Evolutionary conservation across 257 asterid genomes (phyloP).

Genomic region (Solanum habrochaites): DNA sequence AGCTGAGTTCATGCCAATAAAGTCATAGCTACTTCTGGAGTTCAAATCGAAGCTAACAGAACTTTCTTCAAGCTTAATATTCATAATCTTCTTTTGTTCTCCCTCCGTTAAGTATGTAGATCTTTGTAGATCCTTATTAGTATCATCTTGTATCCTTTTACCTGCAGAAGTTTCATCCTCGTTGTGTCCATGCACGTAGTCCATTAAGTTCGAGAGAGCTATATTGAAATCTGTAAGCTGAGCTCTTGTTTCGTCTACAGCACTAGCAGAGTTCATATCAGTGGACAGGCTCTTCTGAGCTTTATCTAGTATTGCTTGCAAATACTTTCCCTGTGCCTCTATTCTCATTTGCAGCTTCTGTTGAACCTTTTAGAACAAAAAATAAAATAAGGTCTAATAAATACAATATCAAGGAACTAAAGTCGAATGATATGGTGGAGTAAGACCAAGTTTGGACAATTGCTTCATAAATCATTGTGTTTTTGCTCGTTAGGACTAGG

Average conservation of each 20-base stretch:
- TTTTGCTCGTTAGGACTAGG: not conserved
- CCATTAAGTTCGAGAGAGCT: conserved; percentile 62
- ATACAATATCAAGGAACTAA: not conserved
- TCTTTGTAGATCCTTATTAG: conserved; percentile 4
- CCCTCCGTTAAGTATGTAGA: conserved; percentile 9
- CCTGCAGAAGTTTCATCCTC: conserved; percentile 17
- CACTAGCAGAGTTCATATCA: conserved; percentile 24
- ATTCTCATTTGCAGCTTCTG: conserved; percentile 82
- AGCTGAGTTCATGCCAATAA: conserved; percentile 38
- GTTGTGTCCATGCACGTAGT: conserved; percentile 37
- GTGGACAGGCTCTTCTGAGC: conserved; percentile 59
- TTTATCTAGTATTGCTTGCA: conserved; percentile 67
- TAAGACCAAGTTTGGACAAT: not conserved
- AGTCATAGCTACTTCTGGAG: conserved; percentile 52
- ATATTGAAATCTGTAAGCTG: conserved; percentile 51
- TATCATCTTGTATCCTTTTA: not conserved
- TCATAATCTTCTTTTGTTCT: conserved; percentile 18
- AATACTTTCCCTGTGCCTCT: conserved; percentile 89
- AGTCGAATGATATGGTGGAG: not conserved
- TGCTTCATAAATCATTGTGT: not conserved
- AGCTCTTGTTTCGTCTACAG: conserved; percentile 46
- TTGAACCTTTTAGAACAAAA: conserved; percentile 51
- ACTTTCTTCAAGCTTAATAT: conserved; percentile 41
- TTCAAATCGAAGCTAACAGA: conserved; percentile 55
- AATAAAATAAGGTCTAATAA: not conserved